Conservation (phyloP, 495 filamentous ascomycete species). For the Cladorrhinum samala region DNA sequence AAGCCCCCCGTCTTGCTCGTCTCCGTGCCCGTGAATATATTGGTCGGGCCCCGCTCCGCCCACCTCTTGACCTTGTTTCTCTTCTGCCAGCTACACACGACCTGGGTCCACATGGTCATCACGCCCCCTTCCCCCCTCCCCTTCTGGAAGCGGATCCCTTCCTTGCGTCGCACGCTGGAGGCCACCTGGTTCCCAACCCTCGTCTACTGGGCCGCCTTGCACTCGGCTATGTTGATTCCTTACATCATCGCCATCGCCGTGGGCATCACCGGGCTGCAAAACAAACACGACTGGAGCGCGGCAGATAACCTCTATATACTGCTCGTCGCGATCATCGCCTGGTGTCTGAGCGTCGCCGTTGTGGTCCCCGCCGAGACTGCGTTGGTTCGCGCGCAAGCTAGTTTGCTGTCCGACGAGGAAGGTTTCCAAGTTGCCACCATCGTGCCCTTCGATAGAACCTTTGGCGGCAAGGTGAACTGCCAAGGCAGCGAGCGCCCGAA, state of each 20-base stretch:
- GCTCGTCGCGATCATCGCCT: constrained; percentile 20
- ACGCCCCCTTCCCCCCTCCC: constrained; percentile 28
- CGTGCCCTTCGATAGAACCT: constrained; percentile 47
- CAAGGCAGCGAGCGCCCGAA: too few species aligned
- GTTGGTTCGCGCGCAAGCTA: constrained; percentile 45
- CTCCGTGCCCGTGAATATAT: background rate
- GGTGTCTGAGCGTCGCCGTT: constrained; percentile 27
- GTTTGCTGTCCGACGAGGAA: constrained; percentile 43
- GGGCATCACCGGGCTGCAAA: constrained; percentile 17
- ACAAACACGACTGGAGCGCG: constrained; percentile 10
- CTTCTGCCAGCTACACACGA: constrained; percentile 33
- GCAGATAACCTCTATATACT: constrained; percentile 29
- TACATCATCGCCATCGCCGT: constrained; percentile 23
- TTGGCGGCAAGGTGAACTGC: constrained; percentile 41
- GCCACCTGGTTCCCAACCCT: constrained; percentile 38
- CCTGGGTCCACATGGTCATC: constrained; percentile 43
- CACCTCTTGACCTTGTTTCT: constrained; percentile 28
- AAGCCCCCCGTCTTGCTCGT: constrained; percentile 18
- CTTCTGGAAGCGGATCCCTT: constrained; percentile 41
- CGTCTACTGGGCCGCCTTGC: constrained; percentile 27
- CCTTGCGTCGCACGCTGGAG: constrained; percentile 36
- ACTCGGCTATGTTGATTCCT: constrained; percentile 21
- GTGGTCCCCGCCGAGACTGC: constrained; percentile 38
- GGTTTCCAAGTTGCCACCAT: too few species aligned
- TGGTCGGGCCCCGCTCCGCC: constrained; percentile 19